Conservation (phyloP, 805 yeast species). For the Candida silvatica region DNA sequence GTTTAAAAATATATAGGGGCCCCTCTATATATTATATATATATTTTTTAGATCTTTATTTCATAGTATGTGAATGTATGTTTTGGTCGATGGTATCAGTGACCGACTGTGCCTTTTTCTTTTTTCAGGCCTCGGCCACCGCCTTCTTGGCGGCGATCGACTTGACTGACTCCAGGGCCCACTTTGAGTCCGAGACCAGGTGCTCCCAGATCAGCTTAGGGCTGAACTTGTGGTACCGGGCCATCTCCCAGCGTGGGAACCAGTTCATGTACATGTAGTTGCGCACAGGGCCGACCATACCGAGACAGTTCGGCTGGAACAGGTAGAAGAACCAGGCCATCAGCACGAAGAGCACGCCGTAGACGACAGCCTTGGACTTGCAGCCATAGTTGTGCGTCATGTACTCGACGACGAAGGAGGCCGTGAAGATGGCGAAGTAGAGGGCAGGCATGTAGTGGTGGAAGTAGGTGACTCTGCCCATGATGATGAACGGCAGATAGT, state of each 20-base stretch:
- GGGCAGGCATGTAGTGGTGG: constrained; percentile 79
- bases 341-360: constrained; percentile 32
- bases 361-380: constrained; percentile 19
- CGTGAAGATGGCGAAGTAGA: constrained; percentile 64
- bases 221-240: constrained; percentile 2
- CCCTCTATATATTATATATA: no score
- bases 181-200: no score
- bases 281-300: constrained; percentile 51
- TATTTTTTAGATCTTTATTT: no score
- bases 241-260: constrained; percentile 38
- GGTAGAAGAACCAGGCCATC: constrained; percentile 47
- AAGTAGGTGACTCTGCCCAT: constrained; percentile 86
- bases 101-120: no score
- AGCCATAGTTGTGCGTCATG: constrained; percentile 25
- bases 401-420: constrained; percentile 46
- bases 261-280: constrained; percentile 34
- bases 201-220: no score
- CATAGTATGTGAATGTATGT: no score
- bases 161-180: no score
- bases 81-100: no score
- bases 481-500: constrained; percentile 63
- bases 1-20: no score
- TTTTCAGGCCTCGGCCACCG: no score
- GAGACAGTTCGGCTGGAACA: constrained; percentile 52
- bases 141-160: no score